Conservation (phyloP, 257 asterid genomes). For the Hygrophila difformis region DNA sequence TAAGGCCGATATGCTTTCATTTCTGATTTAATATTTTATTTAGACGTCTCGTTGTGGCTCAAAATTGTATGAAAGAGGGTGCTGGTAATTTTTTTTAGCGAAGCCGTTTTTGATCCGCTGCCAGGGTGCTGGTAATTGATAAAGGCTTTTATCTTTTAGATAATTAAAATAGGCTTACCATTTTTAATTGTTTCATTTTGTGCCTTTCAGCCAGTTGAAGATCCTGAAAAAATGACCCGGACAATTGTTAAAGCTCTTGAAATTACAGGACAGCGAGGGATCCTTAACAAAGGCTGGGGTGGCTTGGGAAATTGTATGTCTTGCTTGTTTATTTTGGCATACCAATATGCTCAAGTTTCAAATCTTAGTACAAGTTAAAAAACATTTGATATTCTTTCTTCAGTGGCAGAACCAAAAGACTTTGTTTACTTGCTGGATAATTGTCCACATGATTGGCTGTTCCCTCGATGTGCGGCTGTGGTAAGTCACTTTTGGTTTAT, state of each 20-base stretch:
- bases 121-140: not conserved
- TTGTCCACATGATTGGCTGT: conserved; percentile 95
- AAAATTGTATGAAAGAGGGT: not conserved
- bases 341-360: not conserved
- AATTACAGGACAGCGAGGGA: conserved; percentile 77
- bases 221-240: conserved; percentile 79
- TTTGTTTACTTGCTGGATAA: conserved; percentile 62
- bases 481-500: conserved; percentile 27
- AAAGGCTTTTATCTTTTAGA: not conserved
- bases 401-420: conserved; percentile 74
- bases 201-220: conserved; percentile 64
- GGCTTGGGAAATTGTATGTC: conserved; percentile 73
- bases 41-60: not conserved
- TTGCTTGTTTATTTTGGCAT: conserved; percentile 9
- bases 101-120: too few relatives aligned
- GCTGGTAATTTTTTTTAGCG: too few relatives aligned
- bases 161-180: not conserved
- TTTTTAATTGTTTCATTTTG: conserved; percentile 10
- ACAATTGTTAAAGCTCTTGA: conserved; percentile 74
- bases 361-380: not conserved
- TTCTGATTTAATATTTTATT: not conserved
- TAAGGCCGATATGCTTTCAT: too few relatives aligned
- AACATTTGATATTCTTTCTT: conserved; percentile 5
- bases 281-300: conserved; percentile 96
- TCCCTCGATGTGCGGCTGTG: conserved; percentile 75